Evolutionary conservation across 2,329 filamentous ascomycete genomes (phyloP), one percentile per base, ranked within the genome.

Genomic region (Fusarium sp.): DNA sequence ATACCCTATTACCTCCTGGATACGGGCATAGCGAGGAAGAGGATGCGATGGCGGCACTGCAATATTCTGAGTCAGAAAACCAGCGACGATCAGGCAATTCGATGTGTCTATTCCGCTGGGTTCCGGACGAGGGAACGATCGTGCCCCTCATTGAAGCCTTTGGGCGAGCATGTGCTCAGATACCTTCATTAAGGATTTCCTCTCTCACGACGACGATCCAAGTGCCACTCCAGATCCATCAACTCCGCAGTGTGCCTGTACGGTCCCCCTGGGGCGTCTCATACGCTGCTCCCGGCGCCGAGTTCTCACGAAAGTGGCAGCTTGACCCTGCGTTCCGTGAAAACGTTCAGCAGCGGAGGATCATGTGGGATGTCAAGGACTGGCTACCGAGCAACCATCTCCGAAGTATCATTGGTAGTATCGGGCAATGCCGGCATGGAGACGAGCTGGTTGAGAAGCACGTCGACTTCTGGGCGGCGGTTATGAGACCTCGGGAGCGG

Each of bases 81-180:
- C 46, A 67, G 39, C 51, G 60, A 31, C 64, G 56, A 23, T 65
- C 60, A 15, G 67, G 65, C 31, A 60, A 50, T 18, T 68, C 64
- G 12, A 68, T 68, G 67, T 66, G 65, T 50, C 30, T 68, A 51
- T 68, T 70, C 28, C 64, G 61, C 37, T 68, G 60, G 64, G 65
- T 62, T 23, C 64, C 67, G 40, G 60, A 70, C 34, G 67, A 68
- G 15, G n/a, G 46, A 16, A 50, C 55, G 36, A 59, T 70, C 13
- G 47, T 55, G 11, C 67, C 67, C 34, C 40, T 70, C 27, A 53
- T 70, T 27, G 57, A 67, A 37, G 64, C 64, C n/a, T 70, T 70
- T 56, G 67, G 60, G 13, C 60, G 61, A 31, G 65, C 39, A 11
- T 70, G 67, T 40, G 51, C 61, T 8, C 64, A 70, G 58, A 68